Evolutionary conservation across 179 eudicot genomes (phyloP), one percentile per base, ranked within the genome.

Genomic region (Silene noctiflora): DNA sequence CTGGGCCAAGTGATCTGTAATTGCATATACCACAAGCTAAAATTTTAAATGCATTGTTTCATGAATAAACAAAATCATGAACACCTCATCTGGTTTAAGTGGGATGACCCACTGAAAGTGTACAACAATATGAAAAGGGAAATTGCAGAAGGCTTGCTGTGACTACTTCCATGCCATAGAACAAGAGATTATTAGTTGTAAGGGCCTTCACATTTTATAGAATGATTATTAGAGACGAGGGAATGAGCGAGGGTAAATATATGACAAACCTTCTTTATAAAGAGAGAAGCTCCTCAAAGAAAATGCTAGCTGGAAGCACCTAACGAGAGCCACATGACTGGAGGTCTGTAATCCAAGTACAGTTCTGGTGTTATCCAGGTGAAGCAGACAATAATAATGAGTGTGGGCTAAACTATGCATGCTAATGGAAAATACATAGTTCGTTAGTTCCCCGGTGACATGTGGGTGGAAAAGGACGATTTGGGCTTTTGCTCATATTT

Each of bases 231-330:
- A 70, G 33, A 42, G 59, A 46, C 16, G 29, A 27, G 8, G 61
- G n/a, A 20, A 69, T 27, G 33, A 19, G 65, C 20, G 35, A 17
- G 20, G 48, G 33, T 25, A 27, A 13, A 10, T 20, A 35, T 24
- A 56, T 19, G 51, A 31, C 1, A 69, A 75, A 89, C 98, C 96
- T 81, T 88, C 90, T 71, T 83, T 86, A 66, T 89, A 88, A 42
- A 91, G 85, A 75, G 96, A 83, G 78, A 89, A 86, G 80, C 81
- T 85, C 81, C 96, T 88, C 48, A 93, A 81, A 71, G 98, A 89
- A 78, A 93, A 86, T 62, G 98, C 98, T 76, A 91, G 80, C 89
- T 93, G 98, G 84, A 93, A 88, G 79, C 91, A 89, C 85, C 90
- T 90, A 51, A 85, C 90, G 66, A 93, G 85, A 71, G 89, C 91